Conservation (phyloP, 2,329 filamentous ascomycete genomes). For the Colletotrichum destructivum region DNA sequence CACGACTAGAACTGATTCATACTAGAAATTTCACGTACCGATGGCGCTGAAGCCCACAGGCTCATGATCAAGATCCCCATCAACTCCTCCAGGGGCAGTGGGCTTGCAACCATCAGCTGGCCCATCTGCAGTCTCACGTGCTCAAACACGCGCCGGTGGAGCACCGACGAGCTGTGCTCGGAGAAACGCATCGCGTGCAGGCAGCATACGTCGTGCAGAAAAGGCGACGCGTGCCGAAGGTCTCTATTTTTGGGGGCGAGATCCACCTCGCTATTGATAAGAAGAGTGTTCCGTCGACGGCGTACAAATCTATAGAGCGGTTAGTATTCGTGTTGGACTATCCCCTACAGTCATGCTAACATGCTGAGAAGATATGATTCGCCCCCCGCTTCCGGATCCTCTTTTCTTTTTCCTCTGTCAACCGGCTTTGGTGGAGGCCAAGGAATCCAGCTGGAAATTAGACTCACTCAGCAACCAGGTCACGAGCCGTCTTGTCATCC, state of each 20-base stretch:
- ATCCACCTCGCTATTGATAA: slow-evolving; percentile 36
- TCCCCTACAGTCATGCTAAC: not conserved
- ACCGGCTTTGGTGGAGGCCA: not conserved
- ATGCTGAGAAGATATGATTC: too few relatives aligned
- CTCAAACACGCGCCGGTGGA: slow-evolving; percentile 58
- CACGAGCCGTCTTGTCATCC: slow-evolving; percentile 28
- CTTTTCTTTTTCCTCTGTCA: not conserved
- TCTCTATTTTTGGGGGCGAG: slow-evolving; percentile 42
- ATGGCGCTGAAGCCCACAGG: slow-evolving; percentile 35
- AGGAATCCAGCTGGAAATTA: not conserved
- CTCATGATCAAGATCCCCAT: slow-evolving; percentile 58
- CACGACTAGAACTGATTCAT: not conserved
- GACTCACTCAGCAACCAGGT: slow-evolving; percentile 34
- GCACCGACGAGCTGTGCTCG: slow-evolving; percentile 27
- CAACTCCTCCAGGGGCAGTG: slow-evolving; percentile 58
- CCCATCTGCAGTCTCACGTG: slow-evolving; percentile 56
- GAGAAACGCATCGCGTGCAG: slow-evolving; percentile 49
- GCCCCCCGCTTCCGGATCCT: not conserved
- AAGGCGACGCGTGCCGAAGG: slow-evolving; percentile 54
- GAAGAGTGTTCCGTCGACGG: slow-evolving; percentile 30
- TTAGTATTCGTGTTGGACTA: not conserved
- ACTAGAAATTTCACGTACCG: slow-evolving; percentile 13
- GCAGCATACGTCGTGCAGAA: slow-evolving; percentile 58
- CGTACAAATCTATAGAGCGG: slow-evolving; percentile 27
- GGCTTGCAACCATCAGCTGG: slow-evolving; percentile 56